Evolutionary conservation across 2,329 filamentous ascomycete species (phyloP).

Genomic region (Calonectria pteridis): DNA sequence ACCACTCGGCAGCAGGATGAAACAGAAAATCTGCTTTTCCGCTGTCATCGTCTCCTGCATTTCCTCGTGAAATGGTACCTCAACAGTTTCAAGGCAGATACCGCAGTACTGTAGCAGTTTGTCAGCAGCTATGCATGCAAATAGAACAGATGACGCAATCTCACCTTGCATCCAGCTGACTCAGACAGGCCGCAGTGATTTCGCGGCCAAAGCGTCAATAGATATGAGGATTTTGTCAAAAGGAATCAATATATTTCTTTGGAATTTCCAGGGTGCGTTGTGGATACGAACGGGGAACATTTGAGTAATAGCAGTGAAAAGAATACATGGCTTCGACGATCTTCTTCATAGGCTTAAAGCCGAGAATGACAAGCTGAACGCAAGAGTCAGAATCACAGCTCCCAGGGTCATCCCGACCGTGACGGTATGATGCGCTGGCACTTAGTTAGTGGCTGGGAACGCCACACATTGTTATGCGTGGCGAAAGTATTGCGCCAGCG

Average conservation of each 20-base stretch:
- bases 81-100: conserved; percentile 24
- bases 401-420: not conserved
- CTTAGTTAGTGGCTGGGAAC: not conserved
- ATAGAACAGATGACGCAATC: not conserved
- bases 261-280: conserved; percentile 25
- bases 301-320: not conserved
- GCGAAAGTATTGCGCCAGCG: not conserved
- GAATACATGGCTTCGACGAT: not conserved
- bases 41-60: conserved; percentile 26
- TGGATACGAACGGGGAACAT: conserved; percentile 2
- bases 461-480: not conserved
- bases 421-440: not conserved
- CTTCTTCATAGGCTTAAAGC: not conserved
- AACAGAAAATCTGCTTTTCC: conserved; percentile 28
- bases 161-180: conserved; percentile 31
- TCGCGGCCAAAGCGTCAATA: conserved; percentile 26
- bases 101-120: conserved; percentile 22
- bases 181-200: conserved; percentile 27
- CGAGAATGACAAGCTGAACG: not conserved
- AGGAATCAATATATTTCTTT: conserved; percentile 23
- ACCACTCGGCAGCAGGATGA: conserved; percentile 17
- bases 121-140: not conserved
- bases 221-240: conserved; percentile 30
- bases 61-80: conserved; percentile 27
- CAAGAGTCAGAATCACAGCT: not conserved